Conservation (phyloP, 179 eudicot genomes). For the Camellia oleifera region DNA sequence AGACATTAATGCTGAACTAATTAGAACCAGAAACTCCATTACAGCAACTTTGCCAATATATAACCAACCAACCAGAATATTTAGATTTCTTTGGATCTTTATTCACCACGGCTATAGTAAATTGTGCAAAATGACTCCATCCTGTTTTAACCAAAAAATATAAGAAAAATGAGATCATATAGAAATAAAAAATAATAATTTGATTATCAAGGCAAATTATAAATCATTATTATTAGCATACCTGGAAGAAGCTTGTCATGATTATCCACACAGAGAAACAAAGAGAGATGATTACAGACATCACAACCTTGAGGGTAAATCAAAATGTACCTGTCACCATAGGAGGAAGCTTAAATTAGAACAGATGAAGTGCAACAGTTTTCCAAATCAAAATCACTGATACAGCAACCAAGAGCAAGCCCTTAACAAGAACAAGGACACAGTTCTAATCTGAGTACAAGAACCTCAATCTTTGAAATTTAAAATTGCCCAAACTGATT, state of each 20-base stretch:
- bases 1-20: constrained; percentile 12
- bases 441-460: not conserved
- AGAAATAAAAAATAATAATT: not conserved
- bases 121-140: constrained; percentile 98
- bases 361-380: not conserved
- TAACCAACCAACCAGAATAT: constrained; percentile 64
- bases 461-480: not conserved
- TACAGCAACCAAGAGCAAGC: constrained; percentile 2
- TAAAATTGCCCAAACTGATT: not conserved
- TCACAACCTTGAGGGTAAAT: constrained; percentile 98
- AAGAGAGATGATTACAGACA: constrained; percentile 92
- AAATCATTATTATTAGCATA: constrained; percentile 22
- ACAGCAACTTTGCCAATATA: constrained; percentile 1
- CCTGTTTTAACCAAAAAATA: constrained; percentile 39
- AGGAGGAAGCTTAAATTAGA: constrained; percentile 8
- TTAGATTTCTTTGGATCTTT: constrained; percentile 89
- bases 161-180: constrained; percentile 6
- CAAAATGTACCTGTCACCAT: constrained; percentile 73
- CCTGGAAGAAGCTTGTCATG: constrained; percentile 99
- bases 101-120: constrained; percentile 89
- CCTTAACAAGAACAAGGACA: not conserved
- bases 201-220: not conserved
- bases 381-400: not conserved
- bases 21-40: constrained; percentile 3
- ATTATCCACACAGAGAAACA: constrained; percentile 95